A percentile compares a stretch with the other conserved stretches of the same genome.
Evolutionary conservation across 2,329 filamentous ascomycete genomes (phyloP).

Genomic region (Aureobasidium vineae): DNA sequence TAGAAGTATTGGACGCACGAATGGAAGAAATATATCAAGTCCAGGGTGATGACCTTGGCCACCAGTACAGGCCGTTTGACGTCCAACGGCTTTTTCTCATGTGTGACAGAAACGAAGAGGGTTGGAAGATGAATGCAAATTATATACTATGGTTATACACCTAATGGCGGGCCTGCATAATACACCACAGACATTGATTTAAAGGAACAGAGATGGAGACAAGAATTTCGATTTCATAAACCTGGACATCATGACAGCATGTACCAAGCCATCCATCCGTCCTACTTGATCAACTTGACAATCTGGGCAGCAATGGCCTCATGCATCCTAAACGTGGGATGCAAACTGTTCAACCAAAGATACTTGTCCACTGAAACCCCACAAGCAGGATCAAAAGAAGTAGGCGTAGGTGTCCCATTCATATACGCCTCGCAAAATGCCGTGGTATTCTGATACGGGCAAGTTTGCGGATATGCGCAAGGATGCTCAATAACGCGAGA

Average conservation of each 20-base stretch:
- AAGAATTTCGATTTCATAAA: neutral
- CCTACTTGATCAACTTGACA: constrained; percentile 29
- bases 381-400: constrained; percentile 49
- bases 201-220: neutral
- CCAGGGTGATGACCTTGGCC: neutral
- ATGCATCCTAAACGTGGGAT: constrained; percentile 64
- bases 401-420: constrained; percentile 45
- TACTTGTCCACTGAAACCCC: constrained; percentile 59
- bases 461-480: constrained; percentile 50
- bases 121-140: neutral
- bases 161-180: neutral
- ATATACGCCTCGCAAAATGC: constrained; percentile 55
- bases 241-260: neutral
- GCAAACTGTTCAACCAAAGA: constrained; percentile 63
- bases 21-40: neutral
- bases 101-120: neutral
- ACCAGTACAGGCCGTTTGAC: neutral
- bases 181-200: neutral
- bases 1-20: neutral
- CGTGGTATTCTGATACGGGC: constrained; percentile 55
- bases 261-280: neutral
- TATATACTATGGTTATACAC: neutral
- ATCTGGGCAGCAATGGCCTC: constrained; percentile 57
- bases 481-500: constrained; percentile 55
- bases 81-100: neutral